Conservation (phyloP, 164 flowering plant species). For the Umbilicus rupestris region DNA sequence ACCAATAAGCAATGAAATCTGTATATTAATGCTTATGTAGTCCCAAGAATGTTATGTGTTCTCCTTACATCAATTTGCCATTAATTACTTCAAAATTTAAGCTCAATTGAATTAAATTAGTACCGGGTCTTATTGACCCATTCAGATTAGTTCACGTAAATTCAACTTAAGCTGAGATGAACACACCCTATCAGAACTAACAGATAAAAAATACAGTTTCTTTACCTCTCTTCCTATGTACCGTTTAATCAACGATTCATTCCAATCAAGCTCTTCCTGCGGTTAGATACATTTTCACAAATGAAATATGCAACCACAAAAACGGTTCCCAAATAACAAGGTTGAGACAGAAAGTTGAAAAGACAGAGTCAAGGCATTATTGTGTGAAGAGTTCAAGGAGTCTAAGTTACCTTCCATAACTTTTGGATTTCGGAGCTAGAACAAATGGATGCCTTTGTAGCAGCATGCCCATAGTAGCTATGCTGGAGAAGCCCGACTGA, state of each 20-base stretch:
- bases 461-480: slow-evolving; percentile 15
- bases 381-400: neutral
- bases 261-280: slow-evolving; percentile 86
- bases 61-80: neutral
- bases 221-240: slow-evolving; percentile 86
- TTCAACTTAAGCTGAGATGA: neutral
- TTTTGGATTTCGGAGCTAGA: slow-evolving; percentile 17
- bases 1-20: neutral
- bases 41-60: no score
- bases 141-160: neutral
- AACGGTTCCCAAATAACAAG: no score
- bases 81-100: neutral
- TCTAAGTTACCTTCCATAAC: slow-evolving; percentile 54
- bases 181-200: neutral
- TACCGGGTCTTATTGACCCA: neutral
- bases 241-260: slow-evolving; percentile 50
- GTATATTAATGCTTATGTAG: no score
- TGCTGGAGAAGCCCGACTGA: slow-evolving; percentile 36
- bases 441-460: slow-evolving; percentile 10
- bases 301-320: neutral
- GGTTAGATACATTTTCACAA: slow-evolving; percentile 11
- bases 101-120: neutral
- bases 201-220: neutral
- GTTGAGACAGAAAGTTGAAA: neutral
- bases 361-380: neutral